Evolutionary conservation across 345 rosid species (phyloP).

Genomic region (Moricandia arvensis): DNA sequence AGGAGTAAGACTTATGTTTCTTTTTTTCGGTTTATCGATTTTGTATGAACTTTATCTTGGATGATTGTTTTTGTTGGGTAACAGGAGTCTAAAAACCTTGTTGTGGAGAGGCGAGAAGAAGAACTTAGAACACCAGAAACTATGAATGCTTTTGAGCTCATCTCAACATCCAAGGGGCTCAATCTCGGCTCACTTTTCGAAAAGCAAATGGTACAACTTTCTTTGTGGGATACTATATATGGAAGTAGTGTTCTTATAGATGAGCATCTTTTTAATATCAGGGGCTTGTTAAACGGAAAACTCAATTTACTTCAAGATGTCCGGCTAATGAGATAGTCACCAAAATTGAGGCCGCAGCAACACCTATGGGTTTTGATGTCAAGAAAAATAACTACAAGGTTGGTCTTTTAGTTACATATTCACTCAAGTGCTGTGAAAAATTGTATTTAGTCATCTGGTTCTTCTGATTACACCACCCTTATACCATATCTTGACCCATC

Average conservation of each 20-base stretch:
- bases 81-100: constrained; percentile 70
- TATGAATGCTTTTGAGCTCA: constrained; percentile 98
- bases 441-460: not conserved
- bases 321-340: constrained; percentile 87
- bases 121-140: constrained; percentile 66
- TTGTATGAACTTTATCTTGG: not conserved
- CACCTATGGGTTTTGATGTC: constrained; percentile 88
- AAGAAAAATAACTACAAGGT: constrained; percentile 96
- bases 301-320: constrained; percentile 83
- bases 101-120: constrained; percentile 85
- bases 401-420: not conserved
- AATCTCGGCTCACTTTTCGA: constrained; percentile 90
- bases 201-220: constrained; percentile 76
- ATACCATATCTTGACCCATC: not conserved
- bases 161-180: constrained; percentile 92
- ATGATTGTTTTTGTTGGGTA: constrained; percentile 25
- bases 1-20: constrained; percentile 47
- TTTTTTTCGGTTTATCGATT: not conserved
- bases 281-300: constrained; percentile 93
- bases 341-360: constrained; percentile 82
- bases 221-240: not conserved
- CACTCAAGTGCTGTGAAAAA: not conserved
- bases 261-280: constrained; percentile 36
- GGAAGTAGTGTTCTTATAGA: constrained; percentile 3
- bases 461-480: constrained; percentile 1